Base-by-base conservation (phyloP, 1,139 yeast species). In the Kluyveromyces marxianus region DNA sequence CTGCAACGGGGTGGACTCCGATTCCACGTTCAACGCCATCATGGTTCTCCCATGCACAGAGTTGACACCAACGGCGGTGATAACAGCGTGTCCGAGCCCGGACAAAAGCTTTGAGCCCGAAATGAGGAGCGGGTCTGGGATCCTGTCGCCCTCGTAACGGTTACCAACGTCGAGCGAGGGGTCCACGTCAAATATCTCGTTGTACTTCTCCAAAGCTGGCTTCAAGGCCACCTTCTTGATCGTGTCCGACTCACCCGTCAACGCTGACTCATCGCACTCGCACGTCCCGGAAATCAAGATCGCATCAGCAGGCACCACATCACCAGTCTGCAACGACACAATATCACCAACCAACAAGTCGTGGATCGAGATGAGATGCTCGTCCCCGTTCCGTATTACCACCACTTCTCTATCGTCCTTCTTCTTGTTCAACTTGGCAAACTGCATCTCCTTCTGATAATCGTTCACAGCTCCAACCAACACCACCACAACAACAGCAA, bases 401-500 rank as follows among this genome's bases (percentile, higher is more conserved):
- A 84, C 77, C 44, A 94, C 74, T 52, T 79, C 77, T 47, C 96
- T 77, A 58, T 89, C 92, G 53, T 89, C 95, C 67, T 92, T 92
- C 67, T 85, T 82, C 34, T 84, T 77, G 66, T 92, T 90, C 55
- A 94, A 76, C 54, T 81, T 82, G 44, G 88, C 88, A 68, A 94
- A 94, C 65, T 92, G 98, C 14, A 89, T 72, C 65, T 94, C 98
- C 64, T 94, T 94, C 63, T 92, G 97, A 71, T 86, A 94, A 67
- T 94, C 98, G 65, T 94, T 94, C 24, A 79, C 84, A 2, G 97
- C 95, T 42, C 97, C 96, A 10, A 94, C 98, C 3, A 87, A 55
- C 4, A 94, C 96, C 36, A 94, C 97, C 50, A 94, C 92, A 7
- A 80, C 60, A 29, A 94, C 86, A 21, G 99, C 99, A 24, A 84